Evolutionary conservation across 179 eudicot genomes (phyloP).

Genomic region (Beta lomatogona): DNA sequence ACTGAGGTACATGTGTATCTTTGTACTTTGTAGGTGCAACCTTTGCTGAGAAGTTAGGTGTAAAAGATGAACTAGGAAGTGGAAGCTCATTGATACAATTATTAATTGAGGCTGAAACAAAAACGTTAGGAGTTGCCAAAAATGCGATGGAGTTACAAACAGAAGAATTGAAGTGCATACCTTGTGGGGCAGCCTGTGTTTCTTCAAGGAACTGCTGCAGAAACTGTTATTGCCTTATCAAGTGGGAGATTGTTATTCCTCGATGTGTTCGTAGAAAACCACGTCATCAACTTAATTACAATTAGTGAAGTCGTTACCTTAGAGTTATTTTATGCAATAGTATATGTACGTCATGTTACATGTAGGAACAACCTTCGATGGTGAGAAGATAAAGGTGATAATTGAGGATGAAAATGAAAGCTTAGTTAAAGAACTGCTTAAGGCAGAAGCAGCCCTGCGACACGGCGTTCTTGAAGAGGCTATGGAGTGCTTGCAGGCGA

Average conservation of each 20-base stretch:
- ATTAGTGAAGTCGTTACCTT: background rate
- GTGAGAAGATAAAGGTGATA: background rate
- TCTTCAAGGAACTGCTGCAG: conserved; percentile 11
- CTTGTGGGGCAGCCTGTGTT: conserved; percentile 8
- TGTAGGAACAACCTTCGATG: background rate
- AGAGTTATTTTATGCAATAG: background rate
- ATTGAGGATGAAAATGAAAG: background rate
- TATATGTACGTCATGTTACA: too few relatives aligned
- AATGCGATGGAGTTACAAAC: conserved; percentile 6
- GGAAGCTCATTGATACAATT: background rate
- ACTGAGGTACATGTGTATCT: background rate
- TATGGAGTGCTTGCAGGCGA: background rate
- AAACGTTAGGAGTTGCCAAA: background rate
- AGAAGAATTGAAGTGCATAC: conserved; percentile 4
- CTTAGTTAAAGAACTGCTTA: background rate
- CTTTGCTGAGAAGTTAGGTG: background rate
- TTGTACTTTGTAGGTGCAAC: background rate
- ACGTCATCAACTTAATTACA: background rate
- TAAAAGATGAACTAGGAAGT: background rate
- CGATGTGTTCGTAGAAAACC: background rate
- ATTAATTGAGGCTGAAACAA: background rate
- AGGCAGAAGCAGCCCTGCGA: background rate
- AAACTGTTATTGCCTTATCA: conserved; percentile 2
- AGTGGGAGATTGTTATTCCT: conserved; percentile 3
- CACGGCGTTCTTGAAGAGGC: background rate